Evolutionary conservation across 1,284 basidiomycete genomes (phyloP), one percentile per base, ranked within the genome.

Genomic region (Golubevia pallescens): DNA sequence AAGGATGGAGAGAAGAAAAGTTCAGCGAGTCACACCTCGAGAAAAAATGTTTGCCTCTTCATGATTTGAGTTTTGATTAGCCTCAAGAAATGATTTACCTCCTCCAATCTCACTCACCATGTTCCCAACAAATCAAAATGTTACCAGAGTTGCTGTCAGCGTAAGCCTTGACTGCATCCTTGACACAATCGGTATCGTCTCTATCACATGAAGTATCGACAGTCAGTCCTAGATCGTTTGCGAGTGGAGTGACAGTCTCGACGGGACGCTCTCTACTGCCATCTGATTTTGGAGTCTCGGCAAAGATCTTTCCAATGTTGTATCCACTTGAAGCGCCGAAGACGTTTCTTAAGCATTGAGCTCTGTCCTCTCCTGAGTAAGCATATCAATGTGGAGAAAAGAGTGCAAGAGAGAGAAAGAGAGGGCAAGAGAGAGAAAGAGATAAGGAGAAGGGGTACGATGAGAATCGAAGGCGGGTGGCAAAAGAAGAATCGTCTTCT

Each of bases 201-300:
- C 28, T 28, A 28, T 28, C 28, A 28, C 28, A n/a, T n/a, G n/a
- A n/a, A n/a, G 77, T 74, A 67, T 86, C 77, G 54, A 86, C 74
- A 6, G 54, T 64, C 19, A 86, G 59, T 6, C 79, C 80, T 8
- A 86, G 71, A 51, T 74, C 67, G 6, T 76, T 54, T 1, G 82
- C 84, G 16, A 86, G 71, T 1, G 77, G 75, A 61, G 74, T 70
- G 55, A 86, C 86, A 10, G 86, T 86, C 38, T 74, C 65, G 66
- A 73, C 78, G 4, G 86, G 85, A 1, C 86, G 66, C 38, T 67
- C 70, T 5, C 84, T 73, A 32, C 63, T 66, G n/a, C 74, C 77
- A 51, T 73, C 62, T 5, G 60, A 56, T 58, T 83, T 75, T 62
- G 71, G 83, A 23, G 60, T 58, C 61, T 84, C 72, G 13, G 78